Evolutionary conservation across 2,329 filamentous ascomycete genomes (phyloP), one percentile per base, ranked within the genome.

Genomic region (Gnomoniopsis sp.): DNA sequence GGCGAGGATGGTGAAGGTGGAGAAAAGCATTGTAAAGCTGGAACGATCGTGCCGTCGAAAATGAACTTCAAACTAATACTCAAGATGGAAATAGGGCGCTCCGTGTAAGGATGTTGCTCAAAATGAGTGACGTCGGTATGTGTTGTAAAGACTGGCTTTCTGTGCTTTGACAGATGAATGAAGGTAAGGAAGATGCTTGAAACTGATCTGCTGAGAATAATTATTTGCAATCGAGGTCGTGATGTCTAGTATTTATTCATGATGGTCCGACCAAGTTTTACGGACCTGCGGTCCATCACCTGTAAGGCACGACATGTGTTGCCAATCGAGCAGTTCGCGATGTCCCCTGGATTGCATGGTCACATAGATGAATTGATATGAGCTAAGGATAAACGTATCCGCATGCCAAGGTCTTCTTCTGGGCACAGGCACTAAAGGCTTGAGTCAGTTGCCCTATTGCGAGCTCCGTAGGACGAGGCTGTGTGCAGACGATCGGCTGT

Each of bases 11-110:
- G 38, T 36, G 7, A 50, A 19, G 17, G 55, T 17, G 23, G 30
- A 49, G 55, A 60, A 33, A 14, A 38, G 26, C 51, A 55, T 59
- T 6, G 14, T 59, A 47, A 46, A 44, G 15, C 0, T 44, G 15
- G 17, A 41, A n/a, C 26, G 26, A 30, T 30, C 4, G 26, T 30
- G 4, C 26, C 8, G 26, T 30, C 26, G 8, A 30, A 30, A 30
- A 30, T 4, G n/a, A n/a, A n/a, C n/a, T n/a, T 30, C 26, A 8
- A 30, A 8, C 26, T 30, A 30, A 30, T 4, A 30, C 26, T 30
- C 26, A 30, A 30, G 26, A 30, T 41, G 17, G 36, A n/a, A 15
- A 41, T 14, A 12, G 8, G 36, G 17, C 17, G 36, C 12, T 4
- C 2, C 17, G 36, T 6, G 36, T 1, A n/a, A 15, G 6, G 17